Evolutionary conservation across 768 basidiomycete genomes (phyloP), one percentile per base, ranked within the genome.

Genomic region (Cystobasidium tubakii): DNA sequence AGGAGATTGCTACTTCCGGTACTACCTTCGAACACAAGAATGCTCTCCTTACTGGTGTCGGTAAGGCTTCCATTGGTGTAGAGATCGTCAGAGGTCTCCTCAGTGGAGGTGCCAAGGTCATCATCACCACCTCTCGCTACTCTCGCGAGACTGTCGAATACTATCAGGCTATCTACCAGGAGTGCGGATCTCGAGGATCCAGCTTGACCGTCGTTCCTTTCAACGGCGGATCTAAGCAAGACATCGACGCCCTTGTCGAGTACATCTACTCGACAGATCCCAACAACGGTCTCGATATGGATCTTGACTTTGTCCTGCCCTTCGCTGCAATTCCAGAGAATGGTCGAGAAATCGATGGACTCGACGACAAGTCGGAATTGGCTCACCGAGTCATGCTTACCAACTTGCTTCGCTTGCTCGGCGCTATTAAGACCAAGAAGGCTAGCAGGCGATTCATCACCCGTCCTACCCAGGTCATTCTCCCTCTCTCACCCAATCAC

Each of bases 21-120:
- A 97, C 94, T 0, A 94, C 93, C 0, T 99, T 98, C 86, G 90
- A 95, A 82, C 95, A 94, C 84, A 99, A 98, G 86, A 98, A 98
- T 79, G 96, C 96, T 1, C 86, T 99, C 21, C 85, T 98, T 34
- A 99, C 96, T 39, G 96, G 96, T 79, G 96, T 98, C 66, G 96
- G 96, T 64, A 95, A 92, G 80, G 95, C 92, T 15, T 96, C 93
- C 1, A 99, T 99, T 77, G 96, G 96, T 73, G 90, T 96, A 63
- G 96, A 98, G 82, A 90, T 99, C 75, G 85, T 99, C 76, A 98
- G 96, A 82, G 96, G 96, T 75, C 87, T 98, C 21, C 86, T 99
- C 29, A 90, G 96, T 42, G 96, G 96, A 44, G 96, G 96, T 66
- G 92, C 93, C 19, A 93, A 92, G 77, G 91, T 97, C 75, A 90